Evolutionary conservation across 495 filamentous ascomycete genomes (phyloP), one percentile per base, ranked within the genome.

Genomic region (Penicillium riverlandense): DNA sequence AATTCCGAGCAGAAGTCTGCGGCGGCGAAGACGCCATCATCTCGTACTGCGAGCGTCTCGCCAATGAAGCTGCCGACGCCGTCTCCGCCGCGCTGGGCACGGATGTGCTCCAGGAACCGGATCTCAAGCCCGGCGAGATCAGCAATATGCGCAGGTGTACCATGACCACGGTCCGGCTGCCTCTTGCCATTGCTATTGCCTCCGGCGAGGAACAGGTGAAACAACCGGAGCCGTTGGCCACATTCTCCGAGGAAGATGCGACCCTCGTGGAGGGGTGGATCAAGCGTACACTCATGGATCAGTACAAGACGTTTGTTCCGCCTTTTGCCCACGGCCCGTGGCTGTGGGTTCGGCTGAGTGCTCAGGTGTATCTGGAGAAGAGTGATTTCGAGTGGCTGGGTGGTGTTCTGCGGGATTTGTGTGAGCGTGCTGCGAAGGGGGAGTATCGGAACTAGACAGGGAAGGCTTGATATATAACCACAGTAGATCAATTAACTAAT

Each of bases 381-480:
- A 71, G 70, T 1, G 89, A 96, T 67, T 94, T 94, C 53, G 79
- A 83, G 58, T 86, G 80, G 79, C 73, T 73, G 13, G 88, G 68
- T 0, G 48, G 66, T 35, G 61, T 75, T 29, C 54, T 94, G 54
- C 76, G 76, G 57, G 70, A 74, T 32, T 44, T 92, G 28, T 84
- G 80, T 55, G 71, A 69, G 39, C 65, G 79, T 53, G 80, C 83
- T 29, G 66, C 62, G 40, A 69, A 57, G 48, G 77, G 74, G 33
- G 80, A 84, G 54, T 77, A 47, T 38, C 37, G 36, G 8, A 22
- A 22, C 22, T 22, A 22, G 22, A 22, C 2, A 22, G 22, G 2
- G 6, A 22, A 4, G 22, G 4, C 22, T 22, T 22, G 22, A 22
- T 22, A 22, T 22, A 22, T 22, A 4, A 22, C 3, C 1, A 16